Conservation (phyloP, 108 stramenopile genomes). For the Cyclotella atomus region DNA sequence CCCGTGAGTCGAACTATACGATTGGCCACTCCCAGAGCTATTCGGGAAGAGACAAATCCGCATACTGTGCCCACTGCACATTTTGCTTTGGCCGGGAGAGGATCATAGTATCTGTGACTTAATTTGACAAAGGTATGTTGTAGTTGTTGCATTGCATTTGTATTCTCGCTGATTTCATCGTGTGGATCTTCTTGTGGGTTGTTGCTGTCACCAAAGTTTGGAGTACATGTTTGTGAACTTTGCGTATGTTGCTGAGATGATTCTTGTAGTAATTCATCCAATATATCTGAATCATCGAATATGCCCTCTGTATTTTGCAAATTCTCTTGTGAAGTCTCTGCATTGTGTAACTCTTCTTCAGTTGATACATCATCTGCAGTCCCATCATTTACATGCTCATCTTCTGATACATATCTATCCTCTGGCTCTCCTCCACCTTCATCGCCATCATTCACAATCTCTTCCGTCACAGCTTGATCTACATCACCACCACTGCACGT, state of each 20-base stretch:
- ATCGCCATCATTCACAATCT: neutral
- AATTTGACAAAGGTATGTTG: slow-evolving; percentile 19
- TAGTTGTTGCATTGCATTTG: slow-evolving; percentile 28
- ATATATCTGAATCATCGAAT: slow-evolving; percentile 28
- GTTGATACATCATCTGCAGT: neutral
- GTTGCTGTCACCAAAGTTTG: too few species aligned
- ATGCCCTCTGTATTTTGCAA: too few species aligned
- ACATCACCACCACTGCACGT: slow-evolving; percentile 46
- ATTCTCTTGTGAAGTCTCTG: neutral
- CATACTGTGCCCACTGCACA: slow-evolving; percentile 31
- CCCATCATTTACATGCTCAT: too few species aligned
- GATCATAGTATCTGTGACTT: slow-evolving; percentile 28
- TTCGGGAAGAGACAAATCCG: slow-evolving; percentile 32
- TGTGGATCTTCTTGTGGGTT: too few species aligned
- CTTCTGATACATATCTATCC: too few species aligned
- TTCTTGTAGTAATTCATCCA: slow-evolving; percentile 29
- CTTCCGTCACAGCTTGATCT: too few species aligned
- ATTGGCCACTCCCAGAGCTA: slow-evolving; percentile 41
- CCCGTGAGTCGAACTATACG: slow-evolving; percentile 38
- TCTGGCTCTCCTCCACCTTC: neutral
- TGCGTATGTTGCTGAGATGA: neutral
- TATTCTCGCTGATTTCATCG: too few species aligned
- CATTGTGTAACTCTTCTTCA: neutral
- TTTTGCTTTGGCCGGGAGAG: slow-evolving; percentile 33
- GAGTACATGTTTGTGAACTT: neutral